Evolutionary conservation across 345 rosid species (phyloP).

Genomic region (Eutrema japonicum): DNA sequence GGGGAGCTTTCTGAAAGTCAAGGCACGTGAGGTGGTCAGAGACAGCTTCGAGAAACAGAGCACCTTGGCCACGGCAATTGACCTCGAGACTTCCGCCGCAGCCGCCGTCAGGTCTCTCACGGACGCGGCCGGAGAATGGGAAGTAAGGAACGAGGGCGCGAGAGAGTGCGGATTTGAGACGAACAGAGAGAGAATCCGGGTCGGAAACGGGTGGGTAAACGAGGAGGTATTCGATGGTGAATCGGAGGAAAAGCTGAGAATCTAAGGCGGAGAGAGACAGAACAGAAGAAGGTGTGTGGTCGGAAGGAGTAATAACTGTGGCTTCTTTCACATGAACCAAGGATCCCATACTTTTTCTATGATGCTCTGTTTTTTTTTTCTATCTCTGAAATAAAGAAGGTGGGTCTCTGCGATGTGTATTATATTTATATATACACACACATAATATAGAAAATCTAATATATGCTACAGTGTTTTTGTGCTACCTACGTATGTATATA

Average conservation of each 20-base stretch:
- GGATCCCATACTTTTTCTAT: conserved; percentile 48
- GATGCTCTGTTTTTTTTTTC: conserved; percentile 20
- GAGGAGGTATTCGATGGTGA: conserved; percentile 78
- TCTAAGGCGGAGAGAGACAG: conserved; percentile 81
- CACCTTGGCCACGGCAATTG: conserved; percentile 72
- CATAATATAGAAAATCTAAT: too few relatives aligned
- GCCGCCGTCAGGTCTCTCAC: conserved; percentile 50
- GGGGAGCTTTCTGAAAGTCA: conserved; percentile 64
- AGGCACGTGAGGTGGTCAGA: conserved; percentile 46
- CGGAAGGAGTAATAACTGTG: conserved; percentile 58
- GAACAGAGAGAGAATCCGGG: conserved; percentile 42
- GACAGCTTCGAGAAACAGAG: conserved; percentile 62
- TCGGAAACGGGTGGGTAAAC: conserved; percentile 53
- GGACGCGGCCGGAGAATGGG: conserved; percentile 84
- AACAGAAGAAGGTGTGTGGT: conserved; percentile 63
- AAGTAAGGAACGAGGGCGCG: conserved; percentile 67
- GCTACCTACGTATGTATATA: neutral
- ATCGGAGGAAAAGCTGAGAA: conserved; percentile 89
- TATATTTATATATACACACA: conserved; percentile 3
- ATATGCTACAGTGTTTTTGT: too few relatives aligned
- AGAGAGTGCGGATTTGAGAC: conserved; percentile 65
- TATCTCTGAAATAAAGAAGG: neutral
- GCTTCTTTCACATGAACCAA: conserved; percentile 61
- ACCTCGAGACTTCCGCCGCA: conserved; percentile 53
- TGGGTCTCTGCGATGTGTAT: conserved; percentile 33